Evolutionary conservation across 2,329 filamentous ascomycete genomes (phyloP).

Genomic region (Trichoderma sp.): DNA sequence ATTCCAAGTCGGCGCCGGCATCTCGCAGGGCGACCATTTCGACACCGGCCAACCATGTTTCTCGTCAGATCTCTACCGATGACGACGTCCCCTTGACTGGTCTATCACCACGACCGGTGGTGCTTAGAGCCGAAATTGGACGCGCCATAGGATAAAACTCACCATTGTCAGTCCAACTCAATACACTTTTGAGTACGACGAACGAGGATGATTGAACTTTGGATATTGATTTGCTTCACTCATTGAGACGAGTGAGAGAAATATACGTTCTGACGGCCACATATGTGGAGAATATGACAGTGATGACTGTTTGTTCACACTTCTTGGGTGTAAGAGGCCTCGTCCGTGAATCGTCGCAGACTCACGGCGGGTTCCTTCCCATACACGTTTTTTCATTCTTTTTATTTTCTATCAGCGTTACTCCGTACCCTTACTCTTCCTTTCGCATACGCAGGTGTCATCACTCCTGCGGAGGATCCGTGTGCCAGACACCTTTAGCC

Average conservation of each 20-base stretch:
- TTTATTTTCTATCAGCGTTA: not conserved
- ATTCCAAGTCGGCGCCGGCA: slow-evolving; percentile 28
- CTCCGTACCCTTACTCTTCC: slow-evolving; percentile 1
- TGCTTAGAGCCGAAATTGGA: slow-evolving; percentile 52
- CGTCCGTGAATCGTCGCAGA: not conserved
- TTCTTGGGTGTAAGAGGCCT: not conserved
- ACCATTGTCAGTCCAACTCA: not conserved
- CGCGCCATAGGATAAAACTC: slow-evolving; percentile 53
- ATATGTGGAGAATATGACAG: not conserved
- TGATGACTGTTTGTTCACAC: not conserved
- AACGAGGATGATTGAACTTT: not conserved
- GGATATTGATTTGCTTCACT: not conserved
- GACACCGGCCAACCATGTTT: slow-evolving; percentile 39
- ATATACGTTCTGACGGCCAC: slow-evolving; percentile 13
- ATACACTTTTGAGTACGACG: not conserved
- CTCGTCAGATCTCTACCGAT: slow-evolving; percentile 46
- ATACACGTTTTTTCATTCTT: not conserved
- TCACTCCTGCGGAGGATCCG: slow-evolving; percentile 23
- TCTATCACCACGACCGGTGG: slow-evolving; percentile 51
- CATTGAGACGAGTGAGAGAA: not conserved
- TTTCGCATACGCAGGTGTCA: slow-evolving; percentile 21
- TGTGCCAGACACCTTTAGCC: slow-evolving; percentile 17
- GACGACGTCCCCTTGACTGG: slow-evolving; percentile 49
- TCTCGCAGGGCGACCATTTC: slow-evolving; percentile 34
- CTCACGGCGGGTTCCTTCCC: not conserved